Evolutionary conservation across 1,139 yeast genomes (phyloP), one percentile per base, ranked within the genome.

Genomic region (Hyphopichia khmerensis): DNA sequence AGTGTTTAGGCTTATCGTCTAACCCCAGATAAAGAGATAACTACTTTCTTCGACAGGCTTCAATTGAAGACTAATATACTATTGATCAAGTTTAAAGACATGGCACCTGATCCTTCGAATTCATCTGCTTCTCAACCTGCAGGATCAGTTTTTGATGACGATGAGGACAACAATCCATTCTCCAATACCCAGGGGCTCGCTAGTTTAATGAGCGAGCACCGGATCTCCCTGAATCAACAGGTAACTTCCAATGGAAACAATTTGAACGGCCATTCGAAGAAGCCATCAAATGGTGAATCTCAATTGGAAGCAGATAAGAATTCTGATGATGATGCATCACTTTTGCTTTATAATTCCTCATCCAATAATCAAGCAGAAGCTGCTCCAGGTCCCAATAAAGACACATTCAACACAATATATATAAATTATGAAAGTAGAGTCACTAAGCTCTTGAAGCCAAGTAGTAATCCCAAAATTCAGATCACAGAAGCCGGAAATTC

Each of bases 401-500:
- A 53, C 29, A 39, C 56, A 7, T 57, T 51, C 45, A 66, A 65
- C 36, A 56, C 69, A 1, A 61, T 68, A 11, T 66, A 60, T 36
- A 66, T 69, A 45, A 65, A 64, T 46, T 61, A 62, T 42, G 74
- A 71, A 45, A 69, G 68, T 41, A 51, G 78, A 41, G 72, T 72
- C 4, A 59, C 69, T 29, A 62, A 64, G 43, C 52, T 72, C 13
- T 56, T 73, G 38, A 56, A 56, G 36, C 67, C 71, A 1, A 51
- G 52, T 13, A 56, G 62, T 15, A 60, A 64, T 27, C 64, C 77
- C 26, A 61, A 57, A 26, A 71, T 85, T 13, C 72, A 75, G 42
- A 89, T 90, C 43, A 69, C 77, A 0, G 95, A 87, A 48, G 96
- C 96, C 0, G 84, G 84, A 23, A 88, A 86, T 59, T 78, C 88